A percentile compares a stretch with the other conserved stretches of the same genome.
phyloP scores from a whole-genome alignment of 2,329 filamentous ascomycete genomes.

The Calonectria hawksworthii region DNA sequence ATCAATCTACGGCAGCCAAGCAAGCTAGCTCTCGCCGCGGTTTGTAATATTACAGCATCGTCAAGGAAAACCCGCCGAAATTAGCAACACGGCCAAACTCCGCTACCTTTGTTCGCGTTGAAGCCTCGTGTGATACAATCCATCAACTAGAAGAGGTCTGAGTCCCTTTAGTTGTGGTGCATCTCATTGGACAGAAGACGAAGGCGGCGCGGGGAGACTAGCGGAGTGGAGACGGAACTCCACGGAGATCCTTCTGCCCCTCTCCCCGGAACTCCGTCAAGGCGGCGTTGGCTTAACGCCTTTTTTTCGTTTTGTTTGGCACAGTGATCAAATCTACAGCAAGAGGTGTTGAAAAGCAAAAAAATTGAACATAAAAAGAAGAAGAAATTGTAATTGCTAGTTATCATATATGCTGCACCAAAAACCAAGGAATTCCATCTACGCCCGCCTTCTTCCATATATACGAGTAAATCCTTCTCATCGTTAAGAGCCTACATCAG shows the following conservation, averaged over 20 bases:
- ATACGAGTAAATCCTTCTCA: neutral
- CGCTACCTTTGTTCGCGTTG: neutral
- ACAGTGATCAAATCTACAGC: neutral
- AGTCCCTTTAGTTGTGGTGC: neutral
- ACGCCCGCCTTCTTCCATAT: neutral
- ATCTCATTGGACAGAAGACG: neutral
- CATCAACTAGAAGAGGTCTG: neutral
- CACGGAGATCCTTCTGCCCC: neutral
- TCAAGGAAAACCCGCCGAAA: neutral
- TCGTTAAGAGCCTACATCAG: neutral
- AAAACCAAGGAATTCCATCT: neutral
- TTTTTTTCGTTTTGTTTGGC: neutral
- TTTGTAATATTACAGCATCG: neutral
- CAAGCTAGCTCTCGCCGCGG: neutral
- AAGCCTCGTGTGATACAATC: neutral
- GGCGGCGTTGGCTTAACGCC: neutral
- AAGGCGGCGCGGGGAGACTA: neutral
- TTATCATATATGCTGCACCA: neutral
- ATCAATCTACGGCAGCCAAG: neutral
- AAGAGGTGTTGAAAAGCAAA: neutral
- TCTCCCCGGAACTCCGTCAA: neutral
- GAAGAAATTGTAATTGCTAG: neutral
- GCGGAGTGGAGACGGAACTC: constrained; percentile 7
- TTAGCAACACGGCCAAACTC: neutral
- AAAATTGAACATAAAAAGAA: no score